Evolutionary conservation across 176 grass and related monocot species (phyloP).

Genomic region (Carex littledalei): DNA sequence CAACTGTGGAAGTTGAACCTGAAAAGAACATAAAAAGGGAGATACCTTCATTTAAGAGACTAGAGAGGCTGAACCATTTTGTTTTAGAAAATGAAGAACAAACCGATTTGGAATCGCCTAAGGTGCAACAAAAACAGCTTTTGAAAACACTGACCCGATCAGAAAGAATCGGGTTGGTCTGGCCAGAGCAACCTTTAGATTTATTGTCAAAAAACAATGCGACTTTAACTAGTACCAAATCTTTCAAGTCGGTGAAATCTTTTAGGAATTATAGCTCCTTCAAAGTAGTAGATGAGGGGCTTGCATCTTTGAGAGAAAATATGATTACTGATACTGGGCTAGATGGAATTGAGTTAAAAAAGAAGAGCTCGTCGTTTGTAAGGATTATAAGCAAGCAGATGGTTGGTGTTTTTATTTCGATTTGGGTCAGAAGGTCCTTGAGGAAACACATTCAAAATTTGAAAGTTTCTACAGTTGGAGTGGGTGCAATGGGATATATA

Average conservation of each 20-base stretch:
- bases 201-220: constrained; percentile 30
- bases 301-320: constrained; percentile 3
- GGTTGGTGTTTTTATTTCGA: constrained; percentile 74
- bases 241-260: constrained; percentile 45
- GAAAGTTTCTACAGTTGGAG: constrained; percentile 86
- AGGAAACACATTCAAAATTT: constrained; percentile 74
- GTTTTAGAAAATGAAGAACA: constrained; percentile 2
- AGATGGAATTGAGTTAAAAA: constrained; percentile 29
- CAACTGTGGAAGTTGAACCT: constrained; percentile 1
- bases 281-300: constrained; percentile 5
- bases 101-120: constrained; percentile 5
- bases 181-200: constrained; percentile 88
- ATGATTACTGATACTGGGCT: constrained; percentile 32
- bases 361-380: constrained; percentile 57
- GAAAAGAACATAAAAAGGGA: neutral
- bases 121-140: constrained; percentile 32
- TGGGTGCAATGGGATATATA: constrained; percentile 97
- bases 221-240: constrained; percentile 20
- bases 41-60: constrained; percentile 25
- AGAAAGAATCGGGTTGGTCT: constrained; percentile 61
- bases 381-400: constrained; percentile 93
- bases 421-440: constrained; percentile 65
- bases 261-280: constrained; percentile 35
- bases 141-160: constrained; percentile 55
- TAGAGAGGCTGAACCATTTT: constrained; percentile 50